Percentiles rank a stretch among this genome's conserved stretches.
Evolutionary conservation across 148 eudicot genomes (phyloP).

Genomic region (Limonium bicolor): DNA sequence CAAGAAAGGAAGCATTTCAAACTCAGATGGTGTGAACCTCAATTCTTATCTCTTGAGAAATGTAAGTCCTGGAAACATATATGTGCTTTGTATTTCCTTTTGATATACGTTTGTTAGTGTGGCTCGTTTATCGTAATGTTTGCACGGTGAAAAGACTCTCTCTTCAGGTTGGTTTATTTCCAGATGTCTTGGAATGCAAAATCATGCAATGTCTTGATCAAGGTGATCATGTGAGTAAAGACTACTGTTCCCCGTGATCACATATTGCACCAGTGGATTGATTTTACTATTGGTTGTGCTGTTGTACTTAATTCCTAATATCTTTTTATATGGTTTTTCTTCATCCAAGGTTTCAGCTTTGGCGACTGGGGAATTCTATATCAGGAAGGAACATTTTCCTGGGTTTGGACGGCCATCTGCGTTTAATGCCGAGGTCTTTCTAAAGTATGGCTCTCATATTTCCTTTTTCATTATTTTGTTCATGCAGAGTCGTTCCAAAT

Average conservation of each 20-base stretch:
- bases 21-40: slow-evolving; percentile 32
- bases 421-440: slow-evolving; percentile 63
- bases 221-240: slow-evolving; percentile 58
- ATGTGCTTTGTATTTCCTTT: not conserved
- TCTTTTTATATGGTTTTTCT: no score
- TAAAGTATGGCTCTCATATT: slow-evolving; percentile 32
- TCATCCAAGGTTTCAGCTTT: slow-evolving; percentile 76
- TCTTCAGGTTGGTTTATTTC: slow-evolving; percentile 83
- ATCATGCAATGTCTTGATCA: slow-evolving; percentile 47
- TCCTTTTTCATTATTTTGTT: not conserved
- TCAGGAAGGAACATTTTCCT: slow-evolving; percentile 82
- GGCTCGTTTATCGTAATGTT: no score
- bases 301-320: slow-evolving; percentile 4
- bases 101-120: not conserved
- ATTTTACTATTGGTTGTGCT: not conserved
- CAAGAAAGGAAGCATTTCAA: slow-evolving; percentile 44
- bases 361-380: slow-evolving; percentile 85
- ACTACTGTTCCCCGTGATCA: not conserved
- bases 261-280: not conserved
- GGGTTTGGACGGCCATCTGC: slow-evolving; percentile 96
- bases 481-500: not conserved
- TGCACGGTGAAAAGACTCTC: slow-evolving; percentile 1
- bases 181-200: slow-evolving; percentile 76
- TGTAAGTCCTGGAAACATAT: slow-evolving; percentile 17
- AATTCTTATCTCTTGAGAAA: slow-evolving; percentile 68